Percentiles rank a stretch among this genome's conserved stretches.
Evolutionary conservation across 139 green algal species (phyloP).

Genomic region (Spirogloea muscicola): DNA sequence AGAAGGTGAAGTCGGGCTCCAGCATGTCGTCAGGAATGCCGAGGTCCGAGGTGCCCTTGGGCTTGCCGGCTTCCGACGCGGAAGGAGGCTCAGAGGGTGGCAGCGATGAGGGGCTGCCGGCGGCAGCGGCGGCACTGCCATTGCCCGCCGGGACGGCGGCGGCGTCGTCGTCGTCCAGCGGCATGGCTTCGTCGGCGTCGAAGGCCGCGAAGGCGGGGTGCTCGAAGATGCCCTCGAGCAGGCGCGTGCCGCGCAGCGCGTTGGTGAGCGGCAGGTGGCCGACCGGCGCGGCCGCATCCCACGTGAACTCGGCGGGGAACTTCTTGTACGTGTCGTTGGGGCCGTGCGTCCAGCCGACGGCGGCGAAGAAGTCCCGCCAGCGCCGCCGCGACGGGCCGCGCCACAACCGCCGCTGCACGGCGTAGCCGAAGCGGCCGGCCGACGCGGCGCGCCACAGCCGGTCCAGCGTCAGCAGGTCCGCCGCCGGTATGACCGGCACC

Average conservation of each 20-base stretch:
- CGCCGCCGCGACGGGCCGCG: slow-evolving; percentile 60
- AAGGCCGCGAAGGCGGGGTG: slow-evolving; percentile 74
- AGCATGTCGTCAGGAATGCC: no score
- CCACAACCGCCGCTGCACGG: slow-evolving; percentile 88
- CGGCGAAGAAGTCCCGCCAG: slow-evolving; percentile 94
- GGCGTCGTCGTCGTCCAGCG: neutral
- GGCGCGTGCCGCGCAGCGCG: slow-evolving; percentile 89
- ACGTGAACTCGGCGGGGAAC: slow-evolving; percentile 93
- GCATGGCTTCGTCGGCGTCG: slow-evolving; percentile 44
- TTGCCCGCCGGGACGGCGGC: no score
- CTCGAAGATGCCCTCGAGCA: slow-evolving; percentile 84
- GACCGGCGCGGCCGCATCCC: slow-evolving; percentile 67
- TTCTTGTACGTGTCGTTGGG: slow-evolving; percentile 79
- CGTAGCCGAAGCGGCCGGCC: slow-evolving; percentile 87
- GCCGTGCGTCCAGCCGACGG: slow-evolving; percentile 84
- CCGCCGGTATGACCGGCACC: slow-evolving; percentile 72
- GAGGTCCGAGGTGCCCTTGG: no score
- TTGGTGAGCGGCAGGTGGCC: slow-evolving; percentile 98
- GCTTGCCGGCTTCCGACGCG: no score
- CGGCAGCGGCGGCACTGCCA: no score
- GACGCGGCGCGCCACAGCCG: slow-evolving; percentile 77
- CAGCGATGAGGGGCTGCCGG: no score
- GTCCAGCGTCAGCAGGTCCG: slow-evolving; percentile 86
- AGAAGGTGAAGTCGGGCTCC: no score
- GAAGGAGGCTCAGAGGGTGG: no score